Conservation (phyloP, 1,139 yeast genomes). For the Yamadazyma sp. region DNA sequence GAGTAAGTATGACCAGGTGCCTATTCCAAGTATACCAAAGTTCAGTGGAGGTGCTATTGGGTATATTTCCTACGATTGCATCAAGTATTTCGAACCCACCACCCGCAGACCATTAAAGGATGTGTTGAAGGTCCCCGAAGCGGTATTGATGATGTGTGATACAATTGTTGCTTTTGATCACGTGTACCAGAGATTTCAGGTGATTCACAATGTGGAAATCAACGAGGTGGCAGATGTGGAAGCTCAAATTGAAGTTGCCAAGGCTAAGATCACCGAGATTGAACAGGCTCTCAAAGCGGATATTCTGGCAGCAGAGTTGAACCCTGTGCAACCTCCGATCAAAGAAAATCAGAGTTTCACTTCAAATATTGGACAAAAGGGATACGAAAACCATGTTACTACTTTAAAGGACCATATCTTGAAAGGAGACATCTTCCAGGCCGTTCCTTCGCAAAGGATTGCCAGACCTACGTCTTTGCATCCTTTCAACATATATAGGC, state of each 20-base stretch:
- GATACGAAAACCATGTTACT: conserved; percentile 81
- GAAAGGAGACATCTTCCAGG: conserved; percentile 93
- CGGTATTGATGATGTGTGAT: conserved; percentile 88
- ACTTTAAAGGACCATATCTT: conserved; percentile 76
- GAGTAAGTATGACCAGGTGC: conserved; percentile 61
- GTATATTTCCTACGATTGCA: conserved; percentile 92
- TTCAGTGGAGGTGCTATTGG: conserved; percentile 97
- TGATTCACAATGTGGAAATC: conserved; percentile 73
- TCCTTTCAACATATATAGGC: conserved; percentile 94
- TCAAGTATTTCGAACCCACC: conserved; percentile 91
- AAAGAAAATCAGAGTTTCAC: conserved; percentile 62
- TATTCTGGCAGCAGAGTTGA: conserved; percentile 27
- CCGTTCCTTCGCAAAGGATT: conserved; percentile 95
- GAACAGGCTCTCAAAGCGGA: conserved; percentile 50
- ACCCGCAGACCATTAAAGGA: conserved; percentile 77
- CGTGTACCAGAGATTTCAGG: conserved; percentile 88
- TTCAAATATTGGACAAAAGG: conserved; percentile 90
- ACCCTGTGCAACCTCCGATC: conserved; percentile 69
- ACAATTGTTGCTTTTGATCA: conserved; percentile 89
- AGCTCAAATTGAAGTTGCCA: conserved; percentile 56
- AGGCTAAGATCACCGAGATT: conserved; percentile 54
- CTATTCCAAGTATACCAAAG: conserved; percentile 77
- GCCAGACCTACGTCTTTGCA: conserved; percentile 93
- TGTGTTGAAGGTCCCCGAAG: conserved; percentile 81
- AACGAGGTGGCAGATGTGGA: conserved; percentile 39